Base-by-base conservation (phyloP, 2,329 filamentous ascomycete species). In the Aureobasidium sp. region DNA sequence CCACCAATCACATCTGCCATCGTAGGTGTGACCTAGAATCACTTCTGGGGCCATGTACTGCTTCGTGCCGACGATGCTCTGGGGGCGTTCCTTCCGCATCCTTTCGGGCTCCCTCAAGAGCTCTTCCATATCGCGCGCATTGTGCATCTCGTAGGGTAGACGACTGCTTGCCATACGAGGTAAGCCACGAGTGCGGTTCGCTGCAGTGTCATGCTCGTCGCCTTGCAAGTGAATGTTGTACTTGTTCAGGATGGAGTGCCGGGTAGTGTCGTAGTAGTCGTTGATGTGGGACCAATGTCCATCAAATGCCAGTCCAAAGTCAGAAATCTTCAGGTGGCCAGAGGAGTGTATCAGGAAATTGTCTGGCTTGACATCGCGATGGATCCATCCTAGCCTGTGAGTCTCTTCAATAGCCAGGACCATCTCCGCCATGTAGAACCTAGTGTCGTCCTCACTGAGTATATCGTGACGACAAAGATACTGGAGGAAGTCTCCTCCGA, bases 41-140 rank as follows among this genome's bases (percentile, higher is more conserved):
- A 97, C 90, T 77, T 97, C 94, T 1, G 93, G 93, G 0, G 94
- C 93, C 94, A 97, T 97, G 77, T 97, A 97, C 71, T 97, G 93
- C 72, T 91, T 96, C 2, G 94, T 97, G 2, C 93, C 93, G 12
- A 97, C 93, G 1, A 96, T 86, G 49, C 91, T 96, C 67, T 86
- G 84, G 1, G 93, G 53, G 11, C 93, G 37, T 90, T 82, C 37
- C 83, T 83, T 42, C 91, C 85, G 67, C 86, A 87, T 56, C 78
- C 75, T 5, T 72, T 74, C 22, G 74, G 74, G 58, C 79, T 77
- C 22, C 77, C 70, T 71, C 74, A 78, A 60, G 76, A 57, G 54
- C 15, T 58, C 27, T n/a, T 29, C 19, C 14, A 58, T 58, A 12
- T 58, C 69, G 65, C 40, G 69, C 66, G 29, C 52, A 35, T 24